Percentiles rank a stretch among this genome's conserved stretches.
Conservation (phyloP, 2,329 filamentous ascomycete species). For the Pyricularia sp. region DNA sequence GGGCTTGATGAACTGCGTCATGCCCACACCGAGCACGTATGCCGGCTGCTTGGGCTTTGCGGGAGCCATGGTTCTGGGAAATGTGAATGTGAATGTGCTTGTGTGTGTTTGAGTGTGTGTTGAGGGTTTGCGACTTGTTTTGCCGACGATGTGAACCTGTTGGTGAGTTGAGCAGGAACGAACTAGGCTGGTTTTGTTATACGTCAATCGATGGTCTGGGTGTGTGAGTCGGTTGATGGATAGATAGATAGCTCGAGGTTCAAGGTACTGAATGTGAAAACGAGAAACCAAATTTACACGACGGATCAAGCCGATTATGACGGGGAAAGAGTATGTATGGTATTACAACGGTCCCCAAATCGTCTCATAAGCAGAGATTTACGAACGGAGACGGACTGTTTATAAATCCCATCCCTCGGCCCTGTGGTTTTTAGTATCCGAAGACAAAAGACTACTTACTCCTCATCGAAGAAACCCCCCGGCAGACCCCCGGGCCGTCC, state of each 20-base stretch:
- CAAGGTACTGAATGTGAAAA: not conserved
- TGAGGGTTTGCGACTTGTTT: not conserved
- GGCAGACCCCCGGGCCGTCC: not conserved
- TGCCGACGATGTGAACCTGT: not conserved
- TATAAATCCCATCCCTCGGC: not conserved
- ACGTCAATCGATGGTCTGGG: not conserved
- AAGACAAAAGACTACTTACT: not conserved
- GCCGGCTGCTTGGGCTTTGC: constrained; percentile 39
- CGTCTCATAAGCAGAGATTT: not conserved
- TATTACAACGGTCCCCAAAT: not conserved
- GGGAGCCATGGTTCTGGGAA: constrained; percentile 37
- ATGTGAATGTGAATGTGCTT: not conserved
- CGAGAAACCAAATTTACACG: not conserved
- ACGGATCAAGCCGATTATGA: not conserved
- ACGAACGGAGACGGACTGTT: not conserved
- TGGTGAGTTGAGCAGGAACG: not conserved
- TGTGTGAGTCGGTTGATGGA: too few relatives aligned
- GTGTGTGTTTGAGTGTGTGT: not conserved
- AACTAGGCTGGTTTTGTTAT: not conserved
- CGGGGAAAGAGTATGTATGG: not conserved
- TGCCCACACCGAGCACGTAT: constrained; percentile 95
- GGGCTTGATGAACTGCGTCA: constrained; percentile 99
- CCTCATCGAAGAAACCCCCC: not conserved
- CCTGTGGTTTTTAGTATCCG: not conserved
- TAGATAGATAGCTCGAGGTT: too few relatives aligned